Conservation (phyloP, 2,329 filamentous ascomycete species). For the Diaporthe australafricana region DNA sequence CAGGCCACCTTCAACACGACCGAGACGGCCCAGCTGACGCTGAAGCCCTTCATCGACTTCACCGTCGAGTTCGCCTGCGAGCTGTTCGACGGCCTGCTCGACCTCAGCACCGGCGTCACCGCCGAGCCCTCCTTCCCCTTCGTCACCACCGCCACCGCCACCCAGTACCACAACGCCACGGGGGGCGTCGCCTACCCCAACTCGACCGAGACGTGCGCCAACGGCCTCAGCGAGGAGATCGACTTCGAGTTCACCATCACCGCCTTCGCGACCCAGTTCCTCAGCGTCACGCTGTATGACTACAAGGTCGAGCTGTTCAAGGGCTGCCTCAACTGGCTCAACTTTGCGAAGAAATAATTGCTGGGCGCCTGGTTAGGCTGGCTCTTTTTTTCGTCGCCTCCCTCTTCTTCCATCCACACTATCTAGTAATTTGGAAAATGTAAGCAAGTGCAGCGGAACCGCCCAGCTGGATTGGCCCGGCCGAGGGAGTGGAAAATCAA, state of each 20-base stretch:
- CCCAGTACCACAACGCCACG: constrained; percentile 33
- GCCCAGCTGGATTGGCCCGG: constrained; percentile 6
- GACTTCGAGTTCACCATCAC: constrained; percentile 29
- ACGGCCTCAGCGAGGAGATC: constrained; percentile 32
- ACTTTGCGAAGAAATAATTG: neutral
- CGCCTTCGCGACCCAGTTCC: constrained; percentile 34
- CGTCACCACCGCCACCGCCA: constrained; percentile 31
- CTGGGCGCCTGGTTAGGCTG: neutral
- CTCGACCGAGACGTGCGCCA: constrained; percentile 31
- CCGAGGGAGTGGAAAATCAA: neutral
- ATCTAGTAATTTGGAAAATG: neutral
- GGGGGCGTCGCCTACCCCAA: constrained; percentile 27
- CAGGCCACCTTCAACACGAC: constrained; percentile 28
- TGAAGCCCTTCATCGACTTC: constrained; percentile 35
- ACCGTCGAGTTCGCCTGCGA: constrained; percentile 37
- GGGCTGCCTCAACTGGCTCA: constrained; percentile 29
- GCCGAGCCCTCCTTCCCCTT: constrained; percentile 36
- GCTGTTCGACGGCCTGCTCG: constrained; percentile 33
- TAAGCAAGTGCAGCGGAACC: neutral
- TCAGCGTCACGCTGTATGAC: constrained; percentile 30
- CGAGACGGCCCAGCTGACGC: constrained; percentile 25
- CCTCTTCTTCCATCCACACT: neutral
- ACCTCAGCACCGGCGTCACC: constrained; percentile 36
- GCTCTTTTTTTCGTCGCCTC: neutral
- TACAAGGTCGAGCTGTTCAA: constrained; percentile 30